Percentiles rank a stretch among this genome's conserved stretches.
Conservation (phyloP, 495 filamentous ascomycete genomes). For the Aspergillus hancockii region DNA sequence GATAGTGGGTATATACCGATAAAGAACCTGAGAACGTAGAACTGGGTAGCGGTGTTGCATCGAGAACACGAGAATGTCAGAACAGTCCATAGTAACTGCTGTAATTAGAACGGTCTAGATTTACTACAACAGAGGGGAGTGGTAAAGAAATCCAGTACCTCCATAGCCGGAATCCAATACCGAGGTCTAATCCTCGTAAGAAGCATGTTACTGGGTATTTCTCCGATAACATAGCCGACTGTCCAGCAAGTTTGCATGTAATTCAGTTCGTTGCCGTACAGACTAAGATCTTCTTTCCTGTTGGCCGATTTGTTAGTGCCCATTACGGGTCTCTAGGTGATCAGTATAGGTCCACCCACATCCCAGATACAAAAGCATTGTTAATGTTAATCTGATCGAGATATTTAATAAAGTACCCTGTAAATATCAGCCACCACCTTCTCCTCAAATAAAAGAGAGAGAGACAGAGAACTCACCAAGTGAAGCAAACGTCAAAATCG, state of each 20-base stretch:
- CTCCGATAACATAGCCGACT: conserved; percentile 62
- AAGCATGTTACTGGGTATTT: conserved; percentile 62
- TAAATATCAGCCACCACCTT: background rate
- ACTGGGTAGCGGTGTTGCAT: conserved; percentile 47
- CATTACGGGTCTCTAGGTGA: too few species aligned
- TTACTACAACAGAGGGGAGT: background rate
- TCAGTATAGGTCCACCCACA: conserved; percentile 23
- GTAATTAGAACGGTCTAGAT: conserved; percentile 1
- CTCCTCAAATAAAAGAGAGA: background rate
- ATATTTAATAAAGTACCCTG: conserved; percentile 60
- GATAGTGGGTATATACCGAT: conserved; percentile 39
- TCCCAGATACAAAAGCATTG: conserved; percentile 53
- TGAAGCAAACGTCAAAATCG: conserved; percentile 55
- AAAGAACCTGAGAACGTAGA: conserved; percentile 60
- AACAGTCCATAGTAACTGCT: conserved; percentile 56
- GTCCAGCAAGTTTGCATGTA: conserved; percentile 59
- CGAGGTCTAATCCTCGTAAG: conserved; percentile 55
- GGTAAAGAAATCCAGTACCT: conserved; percentile 19
- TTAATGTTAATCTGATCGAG: conserved; percentile 60
- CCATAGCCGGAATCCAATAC: conserved; percentile 58
- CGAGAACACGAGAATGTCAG: conserved; percentile 50
- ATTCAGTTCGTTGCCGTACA: conserved; percentile 56
- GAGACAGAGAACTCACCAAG: conserved; percentile 33
- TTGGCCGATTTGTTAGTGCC: too few species aligned
- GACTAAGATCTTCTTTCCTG: conserved; percentile 62